Conservation (phyloP, 345 rosid species). For the Gossypioides kirkii region DNA sequence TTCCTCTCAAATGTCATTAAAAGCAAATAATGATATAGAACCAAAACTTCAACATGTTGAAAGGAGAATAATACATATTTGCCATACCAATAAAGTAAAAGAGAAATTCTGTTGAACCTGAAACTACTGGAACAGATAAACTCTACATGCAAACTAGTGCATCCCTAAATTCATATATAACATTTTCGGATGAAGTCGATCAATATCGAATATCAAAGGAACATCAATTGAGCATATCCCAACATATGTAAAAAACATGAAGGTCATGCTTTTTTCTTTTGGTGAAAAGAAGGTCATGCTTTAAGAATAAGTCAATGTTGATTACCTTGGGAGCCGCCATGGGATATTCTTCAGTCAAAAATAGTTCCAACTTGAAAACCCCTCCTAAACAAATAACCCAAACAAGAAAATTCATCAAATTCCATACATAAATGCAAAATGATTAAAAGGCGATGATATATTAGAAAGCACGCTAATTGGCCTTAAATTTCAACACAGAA, state of each 20-base stretch:
- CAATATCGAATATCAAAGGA: not conserved
- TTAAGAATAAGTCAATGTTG: not conserved
- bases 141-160: not conserved
- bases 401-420: slow-evolving; percentile 14
- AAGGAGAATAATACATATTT: not conserved
- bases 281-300: not conserved
- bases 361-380: slow-evolving; percentile 98
- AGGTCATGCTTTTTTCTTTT: not conserved
- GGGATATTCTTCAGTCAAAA: slow-evolving; percentile 98
- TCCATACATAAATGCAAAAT: not conserved
- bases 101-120: not conserved
- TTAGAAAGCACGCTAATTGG: not conserved
- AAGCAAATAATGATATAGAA: not conserved
- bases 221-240: not conserved
- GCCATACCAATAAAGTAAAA: not conserved
- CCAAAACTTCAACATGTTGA: not conserved
- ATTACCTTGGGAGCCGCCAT: slow-evolving; percentile 99
- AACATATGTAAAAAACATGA: not conserved
- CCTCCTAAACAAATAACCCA: slow-evolving; percentile 53
- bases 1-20: not conserved
- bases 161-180: not conserved
- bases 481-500: not conserved
- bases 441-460: not conserved
- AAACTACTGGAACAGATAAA: not conserved
- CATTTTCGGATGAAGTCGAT: not conserved